Base-by-base conservation (phyloP, 371 early-diverging fungal species). In the Mucor piriformis region DNA sequence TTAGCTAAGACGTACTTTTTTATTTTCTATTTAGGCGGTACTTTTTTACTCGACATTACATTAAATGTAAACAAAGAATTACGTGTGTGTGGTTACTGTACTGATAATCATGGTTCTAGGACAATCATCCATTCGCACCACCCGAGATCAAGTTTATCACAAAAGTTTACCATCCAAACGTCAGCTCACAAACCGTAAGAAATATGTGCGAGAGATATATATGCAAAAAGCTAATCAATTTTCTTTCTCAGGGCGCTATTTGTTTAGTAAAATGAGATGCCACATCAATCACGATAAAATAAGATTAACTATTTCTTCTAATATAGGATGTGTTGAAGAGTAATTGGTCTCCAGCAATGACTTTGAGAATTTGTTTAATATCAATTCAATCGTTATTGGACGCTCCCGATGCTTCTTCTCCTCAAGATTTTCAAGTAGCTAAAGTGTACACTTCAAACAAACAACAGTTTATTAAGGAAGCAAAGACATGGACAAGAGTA, bases 121-220 rank as follows among this genome's bases (percentile, higher is more conserved):
- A 54, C 56, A 72, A 66, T 1, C 83, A 81, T 52, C 84, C 84
- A 3, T 82, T 83, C 57, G 61, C 69, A 32, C 80, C 83, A 25
- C 83, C 84, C 23, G 64, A 73, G 23, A 68, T 82, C 58, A 76
- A 81, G 29, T 84, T 84, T 43, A 72, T 77, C 18, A 84, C 76
- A 24, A 70, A 66, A 25, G 66, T 83, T 1, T 82, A 78, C 46
- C 83, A 83, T 51, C 83, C 84, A 0, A 83, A 83, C 52, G 57
- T 83, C 47, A 79, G 79, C 47, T 83, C 83, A 0, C 79, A 81
- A 62, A 83, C 83, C n/a, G 82, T 82, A 61, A 65, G 68, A 51
- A 37, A 6, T 27, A n/a, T n/a, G n/a, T n/a, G n/a, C n/a, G n/a
- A n/a, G n/a, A n/a, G n/a, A n/a, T n/a, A n/a, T n/a, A n/a, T n/a